These are phyloP conservation scores for Eremochloa ophiuroides DNA, from an alignment of 176 grass and related monocot species.

Conservation along the genomic window DNA sequence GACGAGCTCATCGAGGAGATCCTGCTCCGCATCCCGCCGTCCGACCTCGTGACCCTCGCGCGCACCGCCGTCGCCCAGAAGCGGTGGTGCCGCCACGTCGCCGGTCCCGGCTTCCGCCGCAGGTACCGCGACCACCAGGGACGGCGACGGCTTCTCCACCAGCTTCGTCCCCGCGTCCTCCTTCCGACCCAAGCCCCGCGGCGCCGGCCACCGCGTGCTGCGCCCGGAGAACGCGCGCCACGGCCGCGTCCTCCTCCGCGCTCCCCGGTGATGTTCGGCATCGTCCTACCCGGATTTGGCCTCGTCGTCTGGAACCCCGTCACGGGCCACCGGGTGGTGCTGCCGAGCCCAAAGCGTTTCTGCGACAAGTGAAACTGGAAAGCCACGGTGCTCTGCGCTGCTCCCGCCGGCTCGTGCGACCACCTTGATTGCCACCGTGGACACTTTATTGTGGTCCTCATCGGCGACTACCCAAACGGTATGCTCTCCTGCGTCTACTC, in stretches of 20 bases:
- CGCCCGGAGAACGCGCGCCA: neutral
- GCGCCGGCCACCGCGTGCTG: neutral
- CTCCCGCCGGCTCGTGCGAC: no score
- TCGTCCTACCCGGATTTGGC: neutral
- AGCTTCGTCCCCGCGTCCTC: neutral
- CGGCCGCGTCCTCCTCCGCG: neutral
- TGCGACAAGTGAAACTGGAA: neutral
- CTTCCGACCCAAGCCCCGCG: neutral
- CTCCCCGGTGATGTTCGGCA: no score
- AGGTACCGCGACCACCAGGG: neutral
- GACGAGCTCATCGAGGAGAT: no score
- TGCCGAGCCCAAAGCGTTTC: neutral
- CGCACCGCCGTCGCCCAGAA: no score
- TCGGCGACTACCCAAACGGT: no score
- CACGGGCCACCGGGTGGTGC: neutral
- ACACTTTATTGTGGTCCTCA: no score
- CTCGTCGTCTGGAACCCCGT: neutral
- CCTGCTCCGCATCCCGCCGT: no score
- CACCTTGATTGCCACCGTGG: no score
- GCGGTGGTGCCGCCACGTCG: neutral
- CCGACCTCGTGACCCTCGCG: no score
- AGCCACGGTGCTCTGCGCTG: neutral
- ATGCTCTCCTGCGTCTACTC: no score
- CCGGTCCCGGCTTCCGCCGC: no score
- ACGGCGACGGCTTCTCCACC: neutral